Percentiles rank a stretch among this genome's conserved stretches.
phyloP scores from a whole-genome alignment of 257 asterid species.

The Lycium barbarum region DNA sequence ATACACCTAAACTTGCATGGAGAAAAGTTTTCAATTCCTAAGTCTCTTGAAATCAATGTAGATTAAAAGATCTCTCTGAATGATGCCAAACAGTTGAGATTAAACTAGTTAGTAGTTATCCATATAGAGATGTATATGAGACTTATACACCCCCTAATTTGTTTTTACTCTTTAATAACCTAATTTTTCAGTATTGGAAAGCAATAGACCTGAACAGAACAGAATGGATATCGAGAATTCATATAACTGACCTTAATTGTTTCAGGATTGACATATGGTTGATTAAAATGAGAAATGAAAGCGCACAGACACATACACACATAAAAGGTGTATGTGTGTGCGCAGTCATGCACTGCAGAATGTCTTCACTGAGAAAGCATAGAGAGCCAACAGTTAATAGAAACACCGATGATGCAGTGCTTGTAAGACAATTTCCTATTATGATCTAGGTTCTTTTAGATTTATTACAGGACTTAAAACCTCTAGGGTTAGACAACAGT shows the following conservation, averaged over 20 bases:
- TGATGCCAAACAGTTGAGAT: slow-evolving; percentile 6
- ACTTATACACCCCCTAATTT: neutral
- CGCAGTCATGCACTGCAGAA: neutral
- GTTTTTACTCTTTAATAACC: neutral
- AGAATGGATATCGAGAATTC: neutral
- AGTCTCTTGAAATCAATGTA: neutral
- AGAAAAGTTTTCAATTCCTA: neutral
- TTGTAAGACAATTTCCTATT: neutral
- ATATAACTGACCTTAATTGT: neutral
- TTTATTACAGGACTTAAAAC: neutral
- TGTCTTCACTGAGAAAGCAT: slow-evolving; percentile 1
- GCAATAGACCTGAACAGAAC: neutral
- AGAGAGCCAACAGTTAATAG: neutral
- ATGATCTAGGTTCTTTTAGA: neutral
- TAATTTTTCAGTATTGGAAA: neutral
- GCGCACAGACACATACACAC: neutral
- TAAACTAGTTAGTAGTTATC: neutral
- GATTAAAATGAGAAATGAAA: neutral
- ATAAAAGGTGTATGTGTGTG: neutral
- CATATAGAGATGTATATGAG: neutral
- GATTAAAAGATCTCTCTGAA: neutral
- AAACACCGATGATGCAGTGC: neutral
- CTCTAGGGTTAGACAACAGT: neutral
- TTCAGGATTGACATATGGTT: neutral
- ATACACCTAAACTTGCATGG: neutral